Conservation (phyloP, 352 stramenopile genomes). For the Pythium oligandrum region DNA sequence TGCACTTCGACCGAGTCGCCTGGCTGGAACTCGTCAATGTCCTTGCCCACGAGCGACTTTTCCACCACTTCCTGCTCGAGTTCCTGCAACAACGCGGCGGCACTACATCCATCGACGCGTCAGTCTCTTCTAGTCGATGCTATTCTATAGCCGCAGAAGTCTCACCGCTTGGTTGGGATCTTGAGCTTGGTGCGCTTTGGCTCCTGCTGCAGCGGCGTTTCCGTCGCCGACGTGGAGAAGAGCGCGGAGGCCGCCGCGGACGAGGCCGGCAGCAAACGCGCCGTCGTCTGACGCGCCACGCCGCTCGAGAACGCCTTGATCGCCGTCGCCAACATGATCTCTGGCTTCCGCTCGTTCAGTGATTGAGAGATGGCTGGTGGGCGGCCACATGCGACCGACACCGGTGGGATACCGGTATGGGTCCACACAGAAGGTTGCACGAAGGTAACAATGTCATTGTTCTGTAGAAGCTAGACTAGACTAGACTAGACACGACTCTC, state of each 20-base stretch:
- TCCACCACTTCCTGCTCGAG: constrained; percentile 63
- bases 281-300: constrained; percentile 18
- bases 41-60: constrained; percentile 54
- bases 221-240: constrained; percentile 30
- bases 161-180: constrained; percentile 66
- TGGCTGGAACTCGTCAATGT: constrained; percentile 70
- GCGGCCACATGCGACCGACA: constrained; percentile 5
- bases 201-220: constrained; percentile 12
- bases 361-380: not conserved
- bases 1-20: constrained; percentile 76
- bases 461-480: too few relatives aligned
- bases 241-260: constrained; percentile 23
- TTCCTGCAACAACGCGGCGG: constrained; percentile 60
- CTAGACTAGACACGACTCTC: too few relatives aligned
- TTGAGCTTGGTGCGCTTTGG: constrained; percentile 74
- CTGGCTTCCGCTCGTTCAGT: not conserved
- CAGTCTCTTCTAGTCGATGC: not conserved
- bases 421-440: not conserved
- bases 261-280: constrained; percentile 16
- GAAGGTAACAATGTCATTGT: not conserved
- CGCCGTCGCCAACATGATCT: constrained; percentile 49
- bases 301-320: constrained; percentile 45
- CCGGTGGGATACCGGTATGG: constrained; percentile 11
- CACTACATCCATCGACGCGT: constrained; percentile 14
- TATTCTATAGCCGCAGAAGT: not conserved